A percentile compares a stretch with the other conserved stretches of the same genome.
Conservation (phyloP, 768 basidiomycete genomes). For the Tylopilus sp. region DNA sequence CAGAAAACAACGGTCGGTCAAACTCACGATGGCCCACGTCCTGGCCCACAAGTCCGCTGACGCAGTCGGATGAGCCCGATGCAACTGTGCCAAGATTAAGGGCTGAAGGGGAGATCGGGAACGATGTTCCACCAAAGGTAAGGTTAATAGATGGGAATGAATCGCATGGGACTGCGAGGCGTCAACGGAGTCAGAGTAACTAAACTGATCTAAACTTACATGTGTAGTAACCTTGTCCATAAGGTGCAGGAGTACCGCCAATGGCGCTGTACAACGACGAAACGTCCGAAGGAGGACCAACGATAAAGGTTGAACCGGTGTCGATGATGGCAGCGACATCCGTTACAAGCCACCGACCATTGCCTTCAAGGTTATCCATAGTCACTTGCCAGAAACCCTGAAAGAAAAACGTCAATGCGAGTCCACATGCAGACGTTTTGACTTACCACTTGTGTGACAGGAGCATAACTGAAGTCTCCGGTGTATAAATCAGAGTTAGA, state of each 20-base stretch:
- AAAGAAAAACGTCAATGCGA: neutral
- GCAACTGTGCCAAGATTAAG: conserved; percentile 37
- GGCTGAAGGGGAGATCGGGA: conserved; percentile 28
- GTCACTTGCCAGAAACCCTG: conserved; percentile 26
- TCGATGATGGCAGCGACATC: conserved; percentile 39
- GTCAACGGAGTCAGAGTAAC: neutral
- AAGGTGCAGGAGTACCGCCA: conserved; percentile 28
- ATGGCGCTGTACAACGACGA: conserved; percentile 29
- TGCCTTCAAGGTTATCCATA: conserved; percentile 17
- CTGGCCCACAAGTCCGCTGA: too few species aligned
- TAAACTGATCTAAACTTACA: conserved; percentile 1
- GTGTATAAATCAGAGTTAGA: conserved; percentile 37
- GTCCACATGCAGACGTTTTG: conserved; percentile 10
- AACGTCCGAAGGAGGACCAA: conserved; percentile 40
- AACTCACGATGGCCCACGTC: too few species aligned
- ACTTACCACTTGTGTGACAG: conserved; percentile 30
- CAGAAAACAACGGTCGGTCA: too few species aligned
- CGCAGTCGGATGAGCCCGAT: neutral
- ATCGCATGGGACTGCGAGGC: conserved; percentile 21
- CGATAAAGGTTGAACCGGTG: conserved; percentile 44
- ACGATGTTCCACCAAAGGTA: conserved; percentile 32
- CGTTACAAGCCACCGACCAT: conserved; percentile 14
- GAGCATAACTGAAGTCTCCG: conserved; percentile 37
- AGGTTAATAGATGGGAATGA: conserved; percentile 30
- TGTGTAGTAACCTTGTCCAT: conserved; percentile 38